Evolutionary conservation across 2,329 filamentous ascomycete species (phyloP).

Genomic region (Paradendryphiella salina): DNA sequence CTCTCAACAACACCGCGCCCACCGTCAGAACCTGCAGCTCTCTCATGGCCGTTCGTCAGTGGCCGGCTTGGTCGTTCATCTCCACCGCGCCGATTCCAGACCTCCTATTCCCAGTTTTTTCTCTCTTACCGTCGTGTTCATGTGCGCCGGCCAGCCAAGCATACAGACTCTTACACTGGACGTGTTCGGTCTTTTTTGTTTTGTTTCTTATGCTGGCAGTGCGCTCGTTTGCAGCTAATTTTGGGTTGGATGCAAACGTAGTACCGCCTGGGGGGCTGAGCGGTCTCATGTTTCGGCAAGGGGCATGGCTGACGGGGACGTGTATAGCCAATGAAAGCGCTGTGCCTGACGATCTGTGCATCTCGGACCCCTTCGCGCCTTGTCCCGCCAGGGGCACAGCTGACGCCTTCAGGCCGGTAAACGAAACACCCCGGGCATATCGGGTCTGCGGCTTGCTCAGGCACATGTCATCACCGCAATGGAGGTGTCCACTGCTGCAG

Average conservation of each 20-base stretch:
- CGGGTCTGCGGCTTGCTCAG: conserved; percentile 22
- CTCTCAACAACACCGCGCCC: conserved; percentile 22
- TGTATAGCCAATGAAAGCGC: conserved; percentile 27
- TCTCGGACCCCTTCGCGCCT: conserved; percentile 22
- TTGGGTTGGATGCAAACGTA: conserved; percentile 19
- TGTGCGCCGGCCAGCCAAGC: conserved; percentile 1
- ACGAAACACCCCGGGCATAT: conserved; percentile 21
- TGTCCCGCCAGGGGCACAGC: conserved; percentile 22
- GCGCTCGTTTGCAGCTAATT: conserved; percentile 22
- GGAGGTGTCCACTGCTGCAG: conserved; percentile 9
- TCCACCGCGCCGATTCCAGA: conserved; percentile 1
- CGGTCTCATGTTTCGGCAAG: conserved; percentile 37
- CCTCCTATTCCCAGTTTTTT: not conserved
- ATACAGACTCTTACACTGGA: not conserved
- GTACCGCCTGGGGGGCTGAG: conserved; percentile 17
- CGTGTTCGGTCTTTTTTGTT: conserved; percentile 2
- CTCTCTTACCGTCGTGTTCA: conserved; percentile 6
- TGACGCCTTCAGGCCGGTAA: conserved; percentile 25
- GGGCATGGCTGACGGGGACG: conserved; percentile 17
- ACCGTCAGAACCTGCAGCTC: not conserved
- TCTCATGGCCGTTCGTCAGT: conserved; percentile 1
- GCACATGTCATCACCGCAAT: conserved; percentile 11
- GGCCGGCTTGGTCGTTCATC: conserved; percentile 3
- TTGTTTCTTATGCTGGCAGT: conserved; percentile 5
- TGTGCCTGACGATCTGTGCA: conserved; percentile 38